Conservation (phyloP, 2,329 filamentous ascomycete genomes). For the Endothia cerciana region DNA sequence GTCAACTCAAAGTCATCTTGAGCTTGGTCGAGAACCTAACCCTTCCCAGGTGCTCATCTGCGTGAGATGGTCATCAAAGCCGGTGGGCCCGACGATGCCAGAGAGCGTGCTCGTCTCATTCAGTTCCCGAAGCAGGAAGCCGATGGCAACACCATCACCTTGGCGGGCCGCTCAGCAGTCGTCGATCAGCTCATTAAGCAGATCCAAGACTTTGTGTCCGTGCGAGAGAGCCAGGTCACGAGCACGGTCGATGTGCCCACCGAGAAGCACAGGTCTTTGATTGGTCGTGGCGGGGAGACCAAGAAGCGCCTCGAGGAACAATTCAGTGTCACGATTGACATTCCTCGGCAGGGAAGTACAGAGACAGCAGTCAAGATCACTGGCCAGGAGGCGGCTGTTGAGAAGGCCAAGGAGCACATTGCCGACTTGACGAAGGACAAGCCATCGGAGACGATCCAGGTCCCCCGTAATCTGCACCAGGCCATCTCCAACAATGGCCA, state of each 20-base stretch:
- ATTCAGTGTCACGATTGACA: constrained; percentile 85
- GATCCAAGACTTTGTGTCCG: constrained; percentile 79
- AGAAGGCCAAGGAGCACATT: constrained; percentile 87
- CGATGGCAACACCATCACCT: constrained; percentile 79
- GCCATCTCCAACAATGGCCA: constrained; percentile 84
- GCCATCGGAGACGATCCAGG: constrained; percentile 82
- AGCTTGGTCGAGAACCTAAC: constrained; percentile 30
- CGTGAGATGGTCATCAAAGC: constrained; percentile 85
- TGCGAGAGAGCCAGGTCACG: constrained; percentile 81
- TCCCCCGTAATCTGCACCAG: constrained; percentile 85
- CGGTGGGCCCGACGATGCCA: constrained; percentile 85
- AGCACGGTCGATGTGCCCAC: constrained; percentile 80
- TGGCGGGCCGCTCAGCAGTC: constrained; percentile 82
- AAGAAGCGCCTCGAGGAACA: constrained; percentile 84
- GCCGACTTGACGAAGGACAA: constrained; percentile 78
- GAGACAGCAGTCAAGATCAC: constrained; percentile 85
- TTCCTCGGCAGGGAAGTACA: constrained; percentile 85
- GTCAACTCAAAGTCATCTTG: constrained; percentile 40
- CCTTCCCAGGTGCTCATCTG: constrained; percentile 75
- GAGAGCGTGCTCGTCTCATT: constrained; percentile 83
- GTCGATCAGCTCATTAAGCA: constrained; percentile 87
- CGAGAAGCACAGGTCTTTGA: constrained; percentile 88
- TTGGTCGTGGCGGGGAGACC: constrained; percentile 87
- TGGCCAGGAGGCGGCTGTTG: constrained; percentile 77
- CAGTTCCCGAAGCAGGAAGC: constrained; percentile 91